Base-by-base conservation (phyloP, 352 stramenopile species). In the Elongisporangium prolatum region DNA sequence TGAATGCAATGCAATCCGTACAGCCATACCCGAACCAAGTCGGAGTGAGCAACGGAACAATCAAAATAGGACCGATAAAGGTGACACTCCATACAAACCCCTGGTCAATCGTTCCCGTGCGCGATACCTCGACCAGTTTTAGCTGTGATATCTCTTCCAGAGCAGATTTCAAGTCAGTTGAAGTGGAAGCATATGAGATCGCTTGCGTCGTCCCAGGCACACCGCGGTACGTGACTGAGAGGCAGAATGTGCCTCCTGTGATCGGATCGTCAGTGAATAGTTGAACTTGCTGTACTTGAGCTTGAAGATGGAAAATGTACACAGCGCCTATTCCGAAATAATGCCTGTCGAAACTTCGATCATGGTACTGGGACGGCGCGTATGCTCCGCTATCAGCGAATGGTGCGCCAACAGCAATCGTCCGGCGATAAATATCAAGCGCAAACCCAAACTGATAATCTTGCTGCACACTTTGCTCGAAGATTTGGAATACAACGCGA, bases 371-470 rank as follows among this genome's bases (percentile, higher is more conserved):
- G 17, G 69, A 58, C 2, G 77, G 53, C 0, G 60, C 59, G 22
- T 87, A 88, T 21, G 68, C 60, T 1, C 94, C 90, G n/a, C 90
- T 76, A 54, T 89, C 81, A 3, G 82, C 86, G 40, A 88, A 87
- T 5, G 94, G 94, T 1, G 94, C 93, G 0, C 91, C 91, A 1
- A 98, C 84, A 4, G 94, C 85, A 25, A 98, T 79, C 2, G 86
- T 96, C 37, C 93, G 84, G 3, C 69, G 69, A 58, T 87, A 80
- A 28, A 97, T 68, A n/a, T 88, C 84, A 6, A 98, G 63, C 14
- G 91, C 71, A 14, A 77, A 61, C 3, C 95, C 94, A 69, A 98
- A 98, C 10, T 77, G 75, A 68, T 97, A 95, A 4, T 63, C 54
- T 64, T 98, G 93, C 54, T 91, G 74, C 2, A 97, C 72, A 18